Evolutionary conservation across 306 rosid genomes (phyloP), one percentile per base, ranked within the genome.

Genomic region (Quercus bicolor): DNA sequence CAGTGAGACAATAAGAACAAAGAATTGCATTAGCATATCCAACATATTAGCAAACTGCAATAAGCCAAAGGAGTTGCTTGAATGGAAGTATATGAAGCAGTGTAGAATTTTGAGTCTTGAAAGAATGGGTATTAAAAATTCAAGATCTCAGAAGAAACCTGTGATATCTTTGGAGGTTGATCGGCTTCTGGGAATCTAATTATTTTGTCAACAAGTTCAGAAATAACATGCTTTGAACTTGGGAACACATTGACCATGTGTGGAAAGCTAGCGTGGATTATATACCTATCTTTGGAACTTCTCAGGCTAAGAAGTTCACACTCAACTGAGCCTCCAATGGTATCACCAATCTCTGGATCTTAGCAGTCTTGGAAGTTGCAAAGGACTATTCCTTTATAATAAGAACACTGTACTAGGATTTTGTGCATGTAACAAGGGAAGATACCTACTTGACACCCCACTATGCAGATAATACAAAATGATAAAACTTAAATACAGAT

Each of bases 11-110:
- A 53, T 59, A 45, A 5, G 76, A 72, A 78, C 72, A 59, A 74
- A 66, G 83, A 82, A 73, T 79, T 79, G 53, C 61, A 23, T 54
- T 10, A 26, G 10, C 24, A 66, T 66, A 19, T 23, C 48, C 5
- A 18, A 6, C 34, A 33, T 31, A 66, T 18, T 31, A 11, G 6
- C 3, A 16, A 20, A 9, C 9, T 18, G 14, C 5, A 2, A 16
- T 15, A 9, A 29, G 14, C 23, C 2, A 29, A 29, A 65, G 23
- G 2, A 6, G 14, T 10, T 12, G 15, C 24, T 33, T 1, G 24
- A n/a, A 18, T 65, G 48, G 48, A 65, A 65, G 51, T 18, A 33
- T 6, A 65, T 4, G 19, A 65, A 65, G 48, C 45, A 65, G 48
- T 31, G 23, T 21, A 65, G 48, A 65, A 43, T 62, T 62, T 28